Percentiles rank a stretch among this genome's conserved stretches.
Conservation (phyloP, 2,329 filamentous ascomycete species). For the Hypomyces perniciosus region DNA sequence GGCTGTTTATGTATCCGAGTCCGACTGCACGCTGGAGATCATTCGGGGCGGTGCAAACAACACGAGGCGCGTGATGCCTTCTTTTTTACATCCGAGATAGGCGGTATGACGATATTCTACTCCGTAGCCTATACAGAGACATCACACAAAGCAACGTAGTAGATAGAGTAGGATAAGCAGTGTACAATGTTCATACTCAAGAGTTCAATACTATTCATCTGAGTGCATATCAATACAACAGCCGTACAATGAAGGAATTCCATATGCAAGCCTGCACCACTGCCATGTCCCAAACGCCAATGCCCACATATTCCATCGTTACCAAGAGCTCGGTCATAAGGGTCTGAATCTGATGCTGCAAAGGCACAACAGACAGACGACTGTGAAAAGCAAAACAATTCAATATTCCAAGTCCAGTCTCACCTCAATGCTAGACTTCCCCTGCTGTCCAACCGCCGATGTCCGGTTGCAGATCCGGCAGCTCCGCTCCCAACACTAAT, state of each 20-base stretch:
- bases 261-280: neutral
- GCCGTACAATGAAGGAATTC: constrained; percentile 7
- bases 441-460: constrained; percentile 27
- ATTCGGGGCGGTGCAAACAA: no score
- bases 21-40: no score
- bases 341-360: neutral
- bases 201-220: neutral
- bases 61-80: no score
- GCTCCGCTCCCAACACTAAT: constrained; percentile 27
- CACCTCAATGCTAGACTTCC: constrained; percentile 26
- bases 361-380: neutral
- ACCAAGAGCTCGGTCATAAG: neutral
- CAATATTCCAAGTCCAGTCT: constrained; percentile 4
- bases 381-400: neutral
- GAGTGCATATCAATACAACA: constrained; percentile 9
- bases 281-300: constrained; percentile 8
- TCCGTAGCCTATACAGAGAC: no score
- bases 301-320: neutral
- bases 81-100: no score
- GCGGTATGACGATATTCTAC: no score
- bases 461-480: constrained; percentile 14
- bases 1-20: no score
- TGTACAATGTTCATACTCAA: neutral
- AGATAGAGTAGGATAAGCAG: no score
- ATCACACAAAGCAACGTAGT: neutral